A percentile compares a stretch with the other conserved stretches of the same genome.
Conservation (phyloP, 768 basidiomycete genomes). For the Termitomyces bulborhizus region DNA sequence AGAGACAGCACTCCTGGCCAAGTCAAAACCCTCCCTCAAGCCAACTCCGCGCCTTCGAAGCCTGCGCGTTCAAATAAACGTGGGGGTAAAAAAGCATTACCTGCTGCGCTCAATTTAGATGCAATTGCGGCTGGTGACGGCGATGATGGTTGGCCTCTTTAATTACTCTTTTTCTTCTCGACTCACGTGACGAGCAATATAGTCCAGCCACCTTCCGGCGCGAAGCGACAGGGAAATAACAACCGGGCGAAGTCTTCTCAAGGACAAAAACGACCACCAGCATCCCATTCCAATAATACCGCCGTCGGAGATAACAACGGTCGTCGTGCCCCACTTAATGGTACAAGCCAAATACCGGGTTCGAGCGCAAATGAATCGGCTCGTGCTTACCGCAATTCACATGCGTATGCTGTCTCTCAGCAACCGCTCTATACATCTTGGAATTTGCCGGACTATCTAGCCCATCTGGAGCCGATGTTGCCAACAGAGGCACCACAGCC, state of each 20-base stretch:
- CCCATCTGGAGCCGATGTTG: slow-evolving; percentile 79
- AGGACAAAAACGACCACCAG: slow-evolving; percentile 35
- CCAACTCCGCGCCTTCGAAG: slow-evolving; percentile 27
- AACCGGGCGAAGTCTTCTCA: slow-evolving; percentile 34
- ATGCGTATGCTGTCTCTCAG: slow-evolving; percentile 74
- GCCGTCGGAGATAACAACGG: slow-evolving; percentile 35
- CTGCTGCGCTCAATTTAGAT: slow-evolving; percentile 22
- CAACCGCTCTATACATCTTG: slow-evolving; percentile 80
- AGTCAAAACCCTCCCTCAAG: slow-evolving; percentile 21
- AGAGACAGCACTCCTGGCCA: slow-evolving; percentile 37
- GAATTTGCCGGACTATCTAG: slow-evolving; percentile 90
- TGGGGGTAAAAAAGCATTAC: slow-evolving; percentile 34
- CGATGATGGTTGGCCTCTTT: slow-evolving; percentile 51
- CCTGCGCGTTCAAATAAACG: slow-evolving; percentile 34
- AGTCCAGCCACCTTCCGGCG: slow-evolving; percentile 6
- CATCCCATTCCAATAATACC: slow-evolving; percentile 22
- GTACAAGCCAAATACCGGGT: slow-evolving; percentile 29
- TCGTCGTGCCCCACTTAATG: slow-evolving; percentile 43
- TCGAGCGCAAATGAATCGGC: slow-evolving; percentile 41
- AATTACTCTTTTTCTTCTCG: not conserved
- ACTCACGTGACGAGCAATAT: slow-evolving; percentile 13
- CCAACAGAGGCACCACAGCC: slow-evolving; percentile 72
- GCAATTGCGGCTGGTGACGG: slow-evolving; percentile 35
- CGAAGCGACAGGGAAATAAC: slow-evolving; percentile 32
- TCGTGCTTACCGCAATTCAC: slow-evolving; percentile 71